phyloP scores from a whole-genome alignment of 495 filamentous ascomycete species.

The Aspergillus kassunensis region DNA sequence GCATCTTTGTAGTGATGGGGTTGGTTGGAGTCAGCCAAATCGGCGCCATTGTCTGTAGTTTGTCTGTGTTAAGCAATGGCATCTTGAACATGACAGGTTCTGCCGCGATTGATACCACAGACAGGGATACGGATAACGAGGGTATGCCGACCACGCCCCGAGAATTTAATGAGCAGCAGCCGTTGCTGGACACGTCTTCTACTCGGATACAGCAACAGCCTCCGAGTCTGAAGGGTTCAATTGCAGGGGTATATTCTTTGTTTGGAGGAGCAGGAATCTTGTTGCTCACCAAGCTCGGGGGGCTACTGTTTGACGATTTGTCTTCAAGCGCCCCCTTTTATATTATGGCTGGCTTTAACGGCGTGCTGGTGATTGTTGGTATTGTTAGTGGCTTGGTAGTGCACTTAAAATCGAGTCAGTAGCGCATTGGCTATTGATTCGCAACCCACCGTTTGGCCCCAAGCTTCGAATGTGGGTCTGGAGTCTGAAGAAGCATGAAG shows the following conservation, averaged over 20 bases:
- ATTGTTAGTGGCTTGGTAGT: slow-evolving; percentile 34
- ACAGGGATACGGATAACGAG: slow-evolving; percentile 3
- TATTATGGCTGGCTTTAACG: slow-evolving; percentile 88
- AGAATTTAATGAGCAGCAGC: slow-evolving; percentile 29
- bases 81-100: slow-evolving; percentile 50
- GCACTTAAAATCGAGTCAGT: slow-evolving; percentile 4
- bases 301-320: slow-evolving; percentile 70
- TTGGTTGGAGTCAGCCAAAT: slow-evolving; percentile 89
- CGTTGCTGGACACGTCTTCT: slow-evolving; percentile 25
- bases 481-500: neutral
- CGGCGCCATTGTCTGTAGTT: slow-evolving; percentile 87
- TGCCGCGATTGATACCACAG: neutral
- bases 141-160: slow-evolving; percentile 7
- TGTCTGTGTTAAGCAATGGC: slow-evolving; percentile 77
- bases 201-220: slow-evolving; percentile 27
- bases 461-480: neutral
- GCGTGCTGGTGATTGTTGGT: slow-evolving; percentile 56
- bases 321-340: slow-evolving; percentile 79
- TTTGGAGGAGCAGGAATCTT: slow-evolving; percentile 90
- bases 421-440: neutral
- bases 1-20: slow-evolving; percentile 70
- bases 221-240: slow-evolving; percentile 76
- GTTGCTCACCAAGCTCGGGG: slow-evolving; percentile 88
- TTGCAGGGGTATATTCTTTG: slow-evolving; percentile 89
- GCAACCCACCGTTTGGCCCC: neutral